A percentile compares a stretch with the other conserved stretches of the same genome.
Evolutionary conservation across 2,329 filamentous ascomycete species (phyloP).

Genomic region (Neofusicoccum parvum): DNA sequence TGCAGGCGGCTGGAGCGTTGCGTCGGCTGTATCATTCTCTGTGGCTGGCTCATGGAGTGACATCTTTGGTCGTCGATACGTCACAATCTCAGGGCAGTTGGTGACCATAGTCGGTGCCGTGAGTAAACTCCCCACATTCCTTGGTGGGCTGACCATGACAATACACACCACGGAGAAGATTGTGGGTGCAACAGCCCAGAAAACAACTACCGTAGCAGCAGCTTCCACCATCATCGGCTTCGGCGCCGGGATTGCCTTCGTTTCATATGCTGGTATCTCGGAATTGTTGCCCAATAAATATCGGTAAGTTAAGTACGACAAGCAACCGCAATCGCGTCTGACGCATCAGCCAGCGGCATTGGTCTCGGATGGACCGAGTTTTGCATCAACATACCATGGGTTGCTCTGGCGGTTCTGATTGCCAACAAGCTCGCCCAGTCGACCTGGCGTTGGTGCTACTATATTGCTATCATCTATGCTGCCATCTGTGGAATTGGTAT

Average conservation of each 20-base stretch:
- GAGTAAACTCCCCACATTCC: not conserved
- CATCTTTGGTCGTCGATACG: constrained; percentile 35
- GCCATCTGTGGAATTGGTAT: constrained; percentile 45
- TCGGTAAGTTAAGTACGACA: not conserved
- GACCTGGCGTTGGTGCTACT: constrained; percentile 42
- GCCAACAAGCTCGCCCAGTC: constrained; percentile 38
- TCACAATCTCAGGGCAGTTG: constrained; percentile 34
- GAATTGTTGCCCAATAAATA: constrained; percentile 29
- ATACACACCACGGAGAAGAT: constrained; percentile 32
- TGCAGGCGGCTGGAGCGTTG: constrained; percentile 31
- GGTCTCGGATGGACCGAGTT: constrained; percentile 29
- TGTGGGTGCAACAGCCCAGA: constrained; percentile 37
- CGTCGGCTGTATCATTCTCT: constrained; percentile 34
- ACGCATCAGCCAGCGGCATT: constrained; percentile 26
- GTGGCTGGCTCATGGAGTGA: constrained; percentile 37
- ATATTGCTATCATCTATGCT: constrained; percentile 49
- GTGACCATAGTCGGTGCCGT: constrained; percentile 33
- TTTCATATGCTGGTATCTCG: constrained; percentile 24
- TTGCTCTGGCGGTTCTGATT: constrained; percentile 48
- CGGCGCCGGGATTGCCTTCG: not conserved
- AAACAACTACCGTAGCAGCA: constrained; percentile 35
- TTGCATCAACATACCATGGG: constrained; percentile 25
- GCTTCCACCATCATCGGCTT: constrained; percentile 15
- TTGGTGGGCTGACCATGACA: constrained; percentile 27
- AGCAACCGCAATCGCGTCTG: not conserved